phyloP scores from a whole-genome alignment of 176 grass and related monocot species.

The Aegilops umbellulata region DNA sequence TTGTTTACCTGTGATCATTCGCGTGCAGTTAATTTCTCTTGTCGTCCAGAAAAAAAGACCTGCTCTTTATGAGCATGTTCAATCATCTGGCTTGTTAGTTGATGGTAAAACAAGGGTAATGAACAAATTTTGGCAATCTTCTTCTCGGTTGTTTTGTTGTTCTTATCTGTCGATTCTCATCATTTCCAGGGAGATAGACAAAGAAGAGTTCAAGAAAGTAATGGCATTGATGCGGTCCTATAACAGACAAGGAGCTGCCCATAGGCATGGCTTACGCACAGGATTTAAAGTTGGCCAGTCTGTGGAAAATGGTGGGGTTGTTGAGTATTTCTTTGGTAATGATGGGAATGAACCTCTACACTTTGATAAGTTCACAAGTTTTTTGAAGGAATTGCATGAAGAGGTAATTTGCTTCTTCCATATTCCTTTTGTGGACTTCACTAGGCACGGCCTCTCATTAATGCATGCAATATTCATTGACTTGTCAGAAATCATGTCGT shows the following conservation, averaged over 20 bases:
- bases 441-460: too few relatives aligned
- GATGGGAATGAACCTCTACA: slow-evolving; percentile 66
- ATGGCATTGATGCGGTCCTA: slow-evolving; percentile 89
- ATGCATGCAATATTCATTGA: too few relatives aligned
- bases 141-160: slow-evolving; percentile 24
- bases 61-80: slow-evolving; percentile 56
- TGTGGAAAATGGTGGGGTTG: slow-evolving; percentile 80
- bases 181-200: slow-evolving; percentile 85
- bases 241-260: slow-evolving; percentile 85
- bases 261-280: slow-evolving; percentile 76
- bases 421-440: background rate
- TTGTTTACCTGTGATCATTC: slow-evolving; percentile 78
- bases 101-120: slow-evolving; percentile 70
- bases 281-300: slow-evolving; percentile 70
- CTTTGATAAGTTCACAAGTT: slow-evolving; percentile 67
- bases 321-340: slow-evolving; percentile 87
- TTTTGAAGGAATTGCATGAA: slow-evolving; percentile 78
- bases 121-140: slow-evolving; percentile 42
- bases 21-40: slow-evolving; percentile 71
- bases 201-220: slow-evolving; percentile 96
- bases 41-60: slow-evolving; percentile 53
- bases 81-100: slow-evolving; percentile 67
- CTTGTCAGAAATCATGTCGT: too few relatives aligned
- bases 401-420: slow-evolving; percentile 54
- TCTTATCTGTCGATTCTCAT: slow-evolving; percentile 23